Evolutionary conservation across 2,329 filamentous ascomycete species (phyloP), one percentile per base, ranked within the genome.

Genomic region (Ophiostoma pallidulum): DNA sequence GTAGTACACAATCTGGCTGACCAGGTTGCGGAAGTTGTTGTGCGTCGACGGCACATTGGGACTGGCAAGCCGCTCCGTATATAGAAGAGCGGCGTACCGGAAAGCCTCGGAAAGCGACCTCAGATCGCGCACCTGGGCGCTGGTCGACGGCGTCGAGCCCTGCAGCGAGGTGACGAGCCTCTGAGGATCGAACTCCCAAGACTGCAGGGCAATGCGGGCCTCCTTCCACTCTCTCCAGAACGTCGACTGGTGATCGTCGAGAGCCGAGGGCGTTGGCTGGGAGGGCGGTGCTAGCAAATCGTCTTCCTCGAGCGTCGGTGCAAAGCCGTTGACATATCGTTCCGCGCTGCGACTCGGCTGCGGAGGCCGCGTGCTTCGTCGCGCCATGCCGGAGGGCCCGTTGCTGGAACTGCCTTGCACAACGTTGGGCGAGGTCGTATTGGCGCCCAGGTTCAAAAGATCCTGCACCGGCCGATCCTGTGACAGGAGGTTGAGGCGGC

Each of bases 161-260:
- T 51, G 49, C 22, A 53, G 39, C 8, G 71, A 73, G 4, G 71
- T 63, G 13, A 71, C 65, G 10, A 80, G 63, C 8, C 73, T 66
- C 7, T 69, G 62, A 0, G 74, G 63, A 54, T 85, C 77, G 58
- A 92, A 86, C 54, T 88, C 77, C 89, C 89, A 95, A 53, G 78
- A 78, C 60, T 90, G 83, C 8, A 96, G 77, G 4, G 82, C 78
- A 39, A 78, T 73, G 24, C 86, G 84, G 4, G 89, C 78, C 44
- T 87, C 82, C 60, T 82, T 84, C 89, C 89, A 95, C 64, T 94
- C 88, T 24, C 73, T 70, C 88, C 87, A 94, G 64, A 94, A 94
- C n/a, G 69, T 70, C 32, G 73, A 70, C 33, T 77, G 73, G 39
- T 77, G 69, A 57, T 85, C 79, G 47, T 82, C 75, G 54, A 74